Conservation (phyloP, 768 basidiomycete species). For the Mycena epipterygia region DNA sequence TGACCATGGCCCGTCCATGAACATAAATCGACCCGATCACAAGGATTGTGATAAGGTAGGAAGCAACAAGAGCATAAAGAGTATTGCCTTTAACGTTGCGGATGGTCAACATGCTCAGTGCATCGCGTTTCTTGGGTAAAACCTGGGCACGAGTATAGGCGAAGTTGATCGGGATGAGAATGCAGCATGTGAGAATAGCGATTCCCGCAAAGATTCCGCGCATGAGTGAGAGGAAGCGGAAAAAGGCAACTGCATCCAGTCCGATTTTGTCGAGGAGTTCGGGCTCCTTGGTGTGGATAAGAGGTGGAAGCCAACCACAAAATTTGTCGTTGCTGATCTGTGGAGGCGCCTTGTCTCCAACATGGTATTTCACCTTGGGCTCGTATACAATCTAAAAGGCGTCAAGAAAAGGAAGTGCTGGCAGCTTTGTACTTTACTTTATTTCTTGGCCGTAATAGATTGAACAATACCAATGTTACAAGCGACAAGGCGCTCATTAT, state of each 20-base stretch:
- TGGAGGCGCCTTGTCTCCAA: constrained; percentile 82
- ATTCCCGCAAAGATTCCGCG: constrained; percentile 79
- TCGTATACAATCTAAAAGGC: constrained; percentile 83
- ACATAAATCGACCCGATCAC: constrained; percentile 71
- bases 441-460: constrained; percentile 83
- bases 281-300: constrained; percentile 88
- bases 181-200: constrained; percentile 72
- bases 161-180: constrained; percentile 61
- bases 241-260: constrained; percentile 92
- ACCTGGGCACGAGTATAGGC: constrained; percentile 70
- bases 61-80: constrained; percentile 81
- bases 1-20: constrained; percentile 78
- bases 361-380: constrained; percentile 94
- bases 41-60: constrained; percentile 74
- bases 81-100: constrained; percentile 71
- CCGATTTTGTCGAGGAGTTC: constrained; percentile 91
- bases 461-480: constrained; percentile 58
- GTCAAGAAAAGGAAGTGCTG: constrained; percentile 21
- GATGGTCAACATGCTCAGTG: constrained; percentile 77
- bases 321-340: constrained; percentile 86
- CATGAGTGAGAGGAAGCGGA: constrained; percentile 91
- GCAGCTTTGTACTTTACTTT: constrained; percentile 55
- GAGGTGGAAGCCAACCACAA: constrained; percentile 92
- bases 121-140: constrained; percentile 55
- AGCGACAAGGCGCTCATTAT: constrained; percentile 72